Evolutionary conservation across 257 asterid genomes (phyloP), one percentile per base, ranked within the genome.

Genomic region (Rhazya stricta): DNA sequence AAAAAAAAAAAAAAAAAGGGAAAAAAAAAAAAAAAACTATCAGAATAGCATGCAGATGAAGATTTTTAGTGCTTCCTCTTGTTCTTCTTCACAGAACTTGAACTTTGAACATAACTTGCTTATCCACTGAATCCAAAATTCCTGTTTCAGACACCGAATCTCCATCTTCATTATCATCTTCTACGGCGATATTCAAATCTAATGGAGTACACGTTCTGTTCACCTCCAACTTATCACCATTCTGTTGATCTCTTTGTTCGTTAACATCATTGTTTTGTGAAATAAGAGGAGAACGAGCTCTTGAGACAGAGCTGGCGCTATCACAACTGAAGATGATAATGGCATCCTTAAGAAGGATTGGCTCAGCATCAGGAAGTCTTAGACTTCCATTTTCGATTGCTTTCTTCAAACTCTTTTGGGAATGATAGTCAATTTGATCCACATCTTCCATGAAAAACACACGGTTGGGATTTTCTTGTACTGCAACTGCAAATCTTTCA

Each of bases 151-250:
- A 19, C 46, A 7, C 72, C 69, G 79, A 67, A 76, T 57, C 30
- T 27, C 84, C 87, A 71, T 78, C 80, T 46, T 63, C 87, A 36
- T 77, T 42, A 23, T 78, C 57, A n/a, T 75, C 87, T 69, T 82
- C 92, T 34, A 81, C 85, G 25, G 92, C 86, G 70, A 93, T 58
- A 66, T 94, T 94, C 92, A 94, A 81, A 89, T 94, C 97, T 78
- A 91, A 74, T 13, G 78, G 3, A 21, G 76, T 80, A 72, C 83
- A 71, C 56, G 76, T 46, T 68, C 54, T 77, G 68, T 67, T 75
- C 29, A 73, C 57, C 69, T 58, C 70, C 53, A 3, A 50, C 1
- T 71, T 36, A 42, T 67, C 72, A n/a, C 51, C 81, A 13, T 72
- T 58, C 69, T 75, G 70, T 37, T 80, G 71, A 21, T 71, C 79